Conservation (phyloP, 805 yeast species). For the Schwanniomyces pseudopolymorphus region DNA sequence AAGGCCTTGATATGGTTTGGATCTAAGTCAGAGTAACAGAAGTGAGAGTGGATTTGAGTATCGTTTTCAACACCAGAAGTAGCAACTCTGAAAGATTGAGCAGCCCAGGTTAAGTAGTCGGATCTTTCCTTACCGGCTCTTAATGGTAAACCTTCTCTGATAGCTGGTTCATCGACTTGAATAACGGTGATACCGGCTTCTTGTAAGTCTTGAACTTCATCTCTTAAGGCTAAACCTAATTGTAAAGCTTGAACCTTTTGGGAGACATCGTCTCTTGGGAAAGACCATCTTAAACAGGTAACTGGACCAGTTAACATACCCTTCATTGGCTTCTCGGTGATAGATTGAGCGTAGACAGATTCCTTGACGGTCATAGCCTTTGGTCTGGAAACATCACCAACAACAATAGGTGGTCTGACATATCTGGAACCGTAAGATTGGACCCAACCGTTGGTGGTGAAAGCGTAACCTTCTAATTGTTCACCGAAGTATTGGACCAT, state of each 20-base stretch:
- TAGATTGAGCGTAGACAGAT: constrained; percentile 97
- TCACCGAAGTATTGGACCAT: constrained; percentile 99
- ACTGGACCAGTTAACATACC: constrained; percentile 99
- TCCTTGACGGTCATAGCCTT: constrained; percentile 98
- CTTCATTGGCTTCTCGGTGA: constrained; percentile 94
- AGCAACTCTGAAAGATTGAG: constrained; percentile 98
- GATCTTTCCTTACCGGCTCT: constrained; percentile 97
- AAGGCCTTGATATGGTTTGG: constrained; percentile 99
- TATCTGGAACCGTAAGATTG: constrained; percentile 99
- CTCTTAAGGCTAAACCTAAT: constrained; percentile 96
- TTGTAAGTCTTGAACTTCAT: constrained; percentile 97
- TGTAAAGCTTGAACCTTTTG: constrained; percentile 93
- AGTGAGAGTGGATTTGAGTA: constrained; percentile 99
- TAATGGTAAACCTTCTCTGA: constrained; percentile 99
- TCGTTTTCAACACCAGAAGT: constrained; percentile 94
- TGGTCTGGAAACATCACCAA: constrained; percentile 99
- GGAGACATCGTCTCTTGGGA: constrained; percentile 98
- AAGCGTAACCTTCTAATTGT: constrained; percentile 96
- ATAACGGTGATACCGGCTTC: constrained; percentile 97
- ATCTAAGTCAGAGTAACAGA: constrained; percentile 99
- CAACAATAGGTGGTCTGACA: constrained; percentile 99
- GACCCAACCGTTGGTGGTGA: constrained; percentile 99
- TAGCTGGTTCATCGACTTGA: constrained; percentile 99
- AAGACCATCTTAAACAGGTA: constrained; percentile 99
- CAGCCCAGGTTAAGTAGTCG: constrained; percentile 98